Percentiles rank a stretch among this genome's conserved stretches.
Conservation (phyloP, 2,329 filamentous ascomycete species). For the Aspergillus pseudonomiae region DNA sequence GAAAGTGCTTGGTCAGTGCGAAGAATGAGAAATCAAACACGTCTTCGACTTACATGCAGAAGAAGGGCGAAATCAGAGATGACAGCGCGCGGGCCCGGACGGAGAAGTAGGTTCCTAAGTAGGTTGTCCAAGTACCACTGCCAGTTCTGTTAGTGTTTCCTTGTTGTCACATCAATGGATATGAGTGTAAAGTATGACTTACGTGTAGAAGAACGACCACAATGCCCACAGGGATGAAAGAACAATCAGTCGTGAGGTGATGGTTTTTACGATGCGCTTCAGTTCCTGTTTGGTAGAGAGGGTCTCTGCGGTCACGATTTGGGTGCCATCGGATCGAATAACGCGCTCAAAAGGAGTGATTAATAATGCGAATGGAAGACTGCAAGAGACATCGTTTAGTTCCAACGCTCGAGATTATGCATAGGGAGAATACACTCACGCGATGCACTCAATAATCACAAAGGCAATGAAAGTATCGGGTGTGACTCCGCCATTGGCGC, state of each 20-base stretch:
- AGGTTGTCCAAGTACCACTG: slow-evolving; percentile 52
- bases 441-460: slow-evolving; percentile 51
- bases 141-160: background rate
- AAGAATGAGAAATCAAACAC: background rate
- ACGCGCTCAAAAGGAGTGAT: slow-evolving; percentile 51
- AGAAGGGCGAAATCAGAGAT: slow-evolving; percentile 52
- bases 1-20: background rate
- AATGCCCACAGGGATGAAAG: slow-evolving; percentile 47
- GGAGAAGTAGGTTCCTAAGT: slow-evolving; percentile 49
- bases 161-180: background rate
- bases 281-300: slow-evolving; percentile 45
- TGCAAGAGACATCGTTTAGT: slow-evolving; percentile 7
- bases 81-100: slow-evolving; percentile 50
- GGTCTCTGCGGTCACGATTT: slow-evolving; percentile 46
- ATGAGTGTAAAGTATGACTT: background rate
- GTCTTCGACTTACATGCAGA: slow-evolving; percentile 47
- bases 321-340: slow-evolving; percentile 50
- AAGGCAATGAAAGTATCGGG: slow-evolving; percentile 53
- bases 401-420: too few species aligned
- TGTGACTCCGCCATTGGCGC: slow-evolving; percentile 42
- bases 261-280: slow-evolving; percentile 44
- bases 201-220: slow-evolving; percentile 53
- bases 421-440: slow-evolving; percentile 28
- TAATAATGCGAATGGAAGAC: slow-evolving; percentile 50
- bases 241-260: slow-evolving; percentile 44